These are phyloP conservation scores for Arthrobotrys entomopaga DNA, from an alignment of 2,329 filamentous ascomycete genomes.

Conservation along the genomic window DNA sequence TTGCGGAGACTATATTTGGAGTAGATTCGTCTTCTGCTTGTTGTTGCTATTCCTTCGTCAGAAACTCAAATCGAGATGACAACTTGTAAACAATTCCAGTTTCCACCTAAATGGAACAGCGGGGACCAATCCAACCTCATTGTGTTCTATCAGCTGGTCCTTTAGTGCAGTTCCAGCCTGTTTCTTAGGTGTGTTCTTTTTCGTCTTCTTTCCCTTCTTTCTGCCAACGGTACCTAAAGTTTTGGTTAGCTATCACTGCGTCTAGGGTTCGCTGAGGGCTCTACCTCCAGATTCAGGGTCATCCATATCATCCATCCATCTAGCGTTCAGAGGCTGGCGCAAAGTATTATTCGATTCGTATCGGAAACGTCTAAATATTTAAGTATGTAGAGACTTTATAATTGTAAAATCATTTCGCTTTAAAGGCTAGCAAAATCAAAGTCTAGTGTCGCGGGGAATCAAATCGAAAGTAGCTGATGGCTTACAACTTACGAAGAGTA, in stretches of 20 bases:
- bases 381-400: not conserved
- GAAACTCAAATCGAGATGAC: too few relatives aligned
- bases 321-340: not conserved
- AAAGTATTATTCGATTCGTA: too few relatives aligned
- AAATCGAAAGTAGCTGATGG: too few relatives aligned
- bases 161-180: conserved; percentile 15
- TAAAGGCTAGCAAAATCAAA: not conserved
- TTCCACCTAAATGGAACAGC: not conserved
- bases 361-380: too few relatives aligned
- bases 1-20: not conserved
- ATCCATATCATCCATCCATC: conserved; percentile 52
- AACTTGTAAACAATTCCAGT: too few relatives aligned
- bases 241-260: conserved; percentile 5
- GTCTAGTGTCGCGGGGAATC: not conserved
- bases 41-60: not conserved
- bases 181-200: conserved; percentile 30
- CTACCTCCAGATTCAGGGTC: conserved; percentile 53
- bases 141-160: conserved; percentile 11
- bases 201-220: conserved; percentile 47
- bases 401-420: conserved; percentile 6
- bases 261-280: not conserved
- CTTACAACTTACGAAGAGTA: too few relatives aligned
- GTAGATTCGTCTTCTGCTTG: conserved; percentile 9
- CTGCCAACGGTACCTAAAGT: conserved; percentile 44
- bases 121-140: conserved; percentile 32